These are phyloP conservation scores for Ogataea henricii DNA, from an alignment of 805 yeast genomes.

Conservation along the genomic window DNA sequence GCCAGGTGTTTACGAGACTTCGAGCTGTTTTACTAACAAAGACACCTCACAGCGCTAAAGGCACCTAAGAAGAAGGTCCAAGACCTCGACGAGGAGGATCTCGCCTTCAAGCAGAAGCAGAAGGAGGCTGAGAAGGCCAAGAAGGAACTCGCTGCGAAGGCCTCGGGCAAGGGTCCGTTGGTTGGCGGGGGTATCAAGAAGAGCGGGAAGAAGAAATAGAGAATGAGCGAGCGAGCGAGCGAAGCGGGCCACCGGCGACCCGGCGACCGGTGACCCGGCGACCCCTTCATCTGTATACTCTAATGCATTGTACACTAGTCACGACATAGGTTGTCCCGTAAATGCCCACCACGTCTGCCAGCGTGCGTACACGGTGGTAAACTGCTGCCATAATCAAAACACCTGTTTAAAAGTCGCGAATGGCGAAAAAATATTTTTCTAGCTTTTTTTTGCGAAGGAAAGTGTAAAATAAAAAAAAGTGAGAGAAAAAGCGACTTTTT, in stretches of 20 bases:
- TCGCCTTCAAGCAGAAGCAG: slow-evolving; percentile 90
- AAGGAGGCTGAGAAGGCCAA: slow-evolving; percentile 92
- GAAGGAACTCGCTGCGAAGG: slow-evolving; percentile 86
- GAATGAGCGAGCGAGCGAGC: background rate
- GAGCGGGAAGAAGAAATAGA: slow-evolving; percentile 57
- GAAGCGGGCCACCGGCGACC: no score
- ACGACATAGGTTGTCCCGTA: no score
- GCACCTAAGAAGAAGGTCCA: slow-evolving; percentile 79
- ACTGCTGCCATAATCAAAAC: no score
- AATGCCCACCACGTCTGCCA: no score
- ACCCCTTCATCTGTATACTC: background rate
- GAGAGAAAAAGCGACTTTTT: no score
- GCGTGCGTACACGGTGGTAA: no score
- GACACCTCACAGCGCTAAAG: slow-evolving; percentile 54
- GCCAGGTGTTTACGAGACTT: background rate
- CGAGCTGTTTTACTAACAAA: slow-evolving; percentile 11
- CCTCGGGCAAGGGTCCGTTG: slow-evolving; percentile 87
- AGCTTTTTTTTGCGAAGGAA: background rate
- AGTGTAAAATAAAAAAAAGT: background rate
- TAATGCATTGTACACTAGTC: background rate
- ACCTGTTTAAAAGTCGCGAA: slow-evolving; percentile 2
- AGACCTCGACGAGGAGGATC: slow-evolving; percentile 82
- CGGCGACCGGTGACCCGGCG: no score
- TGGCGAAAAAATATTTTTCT: no score
- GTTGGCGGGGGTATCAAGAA: slow-evolving; percentile 96